These are phyloP conservation scores for Cutaneotrichosporon sp. DNA, from an alignment of 1,284 basidiomycete genomes.

Conservation along the genomic window DNA sequence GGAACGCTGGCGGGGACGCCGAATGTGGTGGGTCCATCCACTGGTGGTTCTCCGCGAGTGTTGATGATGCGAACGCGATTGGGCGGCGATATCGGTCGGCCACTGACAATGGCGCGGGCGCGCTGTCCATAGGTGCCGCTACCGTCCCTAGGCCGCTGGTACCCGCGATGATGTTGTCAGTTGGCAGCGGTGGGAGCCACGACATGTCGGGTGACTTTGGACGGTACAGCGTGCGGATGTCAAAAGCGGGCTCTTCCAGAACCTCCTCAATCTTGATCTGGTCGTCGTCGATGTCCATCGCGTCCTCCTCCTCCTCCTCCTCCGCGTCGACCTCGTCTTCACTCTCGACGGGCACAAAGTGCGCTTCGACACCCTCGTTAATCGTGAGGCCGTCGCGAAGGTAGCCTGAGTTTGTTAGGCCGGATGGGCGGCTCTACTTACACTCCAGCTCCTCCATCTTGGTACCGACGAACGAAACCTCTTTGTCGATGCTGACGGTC, in stretches of 20 bases:
- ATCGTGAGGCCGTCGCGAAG: conserved; percentile 33
- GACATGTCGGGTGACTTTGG: conserved; percentile 28
- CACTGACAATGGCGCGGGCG: conserved; percentile 32
- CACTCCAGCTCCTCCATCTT: conserved; percentile 34
- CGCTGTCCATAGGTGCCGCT: conserved; percentile 3
- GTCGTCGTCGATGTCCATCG: conserved; percentile 25
- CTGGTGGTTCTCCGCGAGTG: conserved; percentile 32
- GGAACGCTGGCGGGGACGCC: conserved; percentile 10
- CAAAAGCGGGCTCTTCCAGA: neutral
- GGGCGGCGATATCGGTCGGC: conserved; percentile 40
- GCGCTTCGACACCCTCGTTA: conserved; percentile 31
- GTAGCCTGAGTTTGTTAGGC: conserved; percentile 24
- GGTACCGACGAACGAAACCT: conserved; percentile 30
- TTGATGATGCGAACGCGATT: conserved; percentile 38
- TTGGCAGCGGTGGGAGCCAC: conserved; percentile 45
- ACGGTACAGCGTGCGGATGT: conserved; percentile 10
- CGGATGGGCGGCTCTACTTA: conserved; percentile 19
- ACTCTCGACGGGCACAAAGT: conserved; percentile 28
- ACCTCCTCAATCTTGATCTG: conserved; percentile 6
- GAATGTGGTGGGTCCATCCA: conserved; percentile 32
- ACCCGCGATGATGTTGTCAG: conserved; percentile 8
- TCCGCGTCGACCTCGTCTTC: conserved; percentile 26
- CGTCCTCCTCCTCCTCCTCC: conserved; percentile 17
- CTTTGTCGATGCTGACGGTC: conserved; percentile 32
- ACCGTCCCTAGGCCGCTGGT: neutral